Base-by-base conservation (phyloP, 176 grass and related monocot species). In the Chrysopogon serrulatus region DNA sequence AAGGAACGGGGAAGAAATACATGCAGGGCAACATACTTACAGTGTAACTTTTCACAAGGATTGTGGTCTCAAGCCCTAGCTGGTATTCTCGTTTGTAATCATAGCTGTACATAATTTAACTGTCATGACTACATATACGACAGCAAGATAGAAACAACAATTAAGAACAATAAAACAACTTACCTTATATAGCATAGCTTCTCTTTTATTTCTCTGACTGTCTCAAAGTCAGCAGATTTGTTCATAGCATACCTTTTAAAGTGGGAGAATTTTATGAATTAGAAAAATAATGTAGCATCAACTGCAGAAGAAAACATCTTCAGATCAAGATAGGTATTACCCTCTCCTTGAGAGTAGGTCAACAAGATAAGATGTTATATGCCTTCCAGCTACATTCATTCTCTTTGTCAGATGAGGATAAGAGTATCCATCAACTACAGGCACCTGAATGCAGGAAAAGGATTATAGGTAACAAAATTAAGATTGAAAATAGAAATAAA, bases 361-460 rank as follows among this genome's bases (percentile, higher is more conserved):
- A 80, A 95, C 91, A 90, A 98, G 91, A 90, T 94, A 98, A 57
- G 96, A 95, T 62, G 96, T 98, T 86, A 98, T 94, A 81, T 98
- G 96, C 86, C 96, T 93, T 82, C 96, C 96, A 86, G 93, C 93
- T 84, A 98, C 93, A 87, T 98, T 98, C 93, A 98, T 98, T 92
- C 93, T 82, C 83, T 98, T 98, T 30, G 96, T 98, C 74, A 98
- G 83, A 91, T 98, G 93, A 42, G 91, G 96, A 86, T 94, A 96
- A 57, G 93, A 98, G 82, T 92, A 98, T 32, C 91, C 93, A 95
- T 98, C 96, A 87, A 98, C 96, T 34, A 98, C 96, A 23, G 93
- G 96, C 73, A 98, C 96, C 96, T 98, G 83, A 23, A 77, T 72
- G 23, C 64, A 67, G 77, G 84, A 74, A 63, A 75, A 68, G 69